These are phyloP conservation scores for Sporothrix phasma DNA, from an alignment of 2,329 filamentous ascomycete species.

Conservation along the genomic window DNA sequence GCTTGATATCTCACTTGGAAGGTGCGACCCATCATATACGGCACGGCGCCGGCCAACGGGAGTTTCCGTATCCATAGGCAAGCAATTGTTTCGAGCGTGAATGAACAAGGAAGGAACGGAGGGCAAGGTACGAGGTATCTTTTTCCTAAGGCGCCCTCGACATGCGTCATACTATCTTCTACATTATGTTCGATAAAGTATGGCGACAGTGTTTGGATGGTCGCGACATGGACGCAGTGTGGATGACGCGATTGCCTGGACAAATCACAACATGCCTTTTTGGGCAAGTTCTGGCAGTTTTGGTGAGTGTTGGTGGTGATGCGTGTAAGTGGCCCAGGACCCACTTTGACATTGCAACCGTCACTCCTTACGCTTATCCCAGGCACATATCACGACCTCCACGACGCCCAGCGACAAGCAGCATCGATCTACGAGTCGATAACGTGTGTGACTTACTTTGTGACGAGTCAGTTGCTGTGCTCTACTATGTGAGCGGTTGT, in stretches of 20 bases:
- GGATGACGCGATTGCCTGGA: conserved; percentile 3
- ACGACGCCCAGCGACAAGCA: background rate
- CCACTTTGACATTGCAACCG: background rate
- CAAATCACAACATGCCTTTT: conserved; percentile 3
- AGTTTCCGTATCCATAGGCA: too few relatives aligned
- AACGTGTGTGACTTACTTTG: too few relatives aligned
- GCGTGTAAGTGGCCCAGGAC: background rate
- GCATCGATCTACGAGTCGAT: too few relatives aligned
- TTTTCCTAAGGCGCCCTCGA: background rate
- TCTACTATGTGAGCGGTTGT: too few relatives aligned
- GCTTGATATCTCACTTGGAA: background rate
- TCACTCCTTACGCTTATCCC: background rate
- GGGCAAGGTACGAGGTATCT: too few relatives aligned
- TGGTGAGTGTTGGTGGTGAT: too few relatives aligned
- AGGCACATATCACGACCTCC: background rate
- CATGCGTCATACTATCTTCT: background rate
- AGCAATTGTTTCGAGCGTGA: too few relatives aligned
- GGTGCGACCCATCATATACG: background rate
- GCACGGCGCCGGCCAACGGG: too few relatives aligned
- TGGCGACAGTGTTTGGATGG: background rate
- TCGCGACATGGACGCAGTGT: background rate
- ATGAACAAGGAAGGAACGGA: too few relatives aligned
- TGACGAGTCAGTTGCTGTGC: too few relatives aligned
- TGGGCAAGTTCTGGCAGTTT: too few relatives aligned
- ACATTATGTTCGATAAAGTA: background rate